A percentile compares a stretch with the other conserved stretches of the same genome.
These are phyloP conservation scores for Termitomyces sp. DNA, from an alignment of 768 basidiomycete species.

Conservation along the genomic window DNA sequence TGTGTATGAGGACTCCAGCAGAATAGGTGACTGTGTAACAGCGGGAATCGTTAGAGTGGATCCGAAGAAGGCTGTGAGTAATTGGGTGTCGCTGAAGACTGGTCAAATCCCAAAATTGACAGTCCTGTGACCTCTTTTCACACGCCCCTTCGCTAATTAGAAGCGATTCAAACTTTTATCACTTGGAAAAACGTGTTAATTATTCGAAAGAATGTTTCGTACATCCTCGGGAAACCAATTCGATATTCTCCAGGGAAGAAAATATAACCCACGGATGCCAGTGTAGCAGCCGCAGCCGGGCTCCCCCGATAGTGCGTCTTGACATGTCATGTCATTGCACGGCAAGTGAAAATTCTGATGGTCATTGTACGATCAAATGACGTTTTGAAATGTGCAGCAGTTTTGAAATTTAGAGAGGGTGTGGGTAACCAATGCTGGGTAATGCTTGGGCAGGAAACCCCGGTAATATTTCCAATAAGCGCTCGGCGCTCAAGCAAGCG, in stretches of 20 bases:
- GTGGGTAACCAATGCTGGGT: no score
- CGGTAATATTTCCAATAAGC: not conserved
- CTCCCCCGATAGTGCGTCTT: not conserved
- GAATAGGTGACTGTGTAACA: not conserved
- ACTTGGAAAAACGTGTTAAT: not conserved
- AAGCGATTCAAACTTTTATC: not conserved
- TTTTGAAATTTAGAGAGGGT: not conserved
- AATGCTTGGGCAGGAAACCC: not conserved
- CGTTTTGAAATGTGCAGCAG: not conserved
- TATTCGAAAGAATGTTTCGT: not conserved
- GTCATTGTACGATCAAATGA: not conserved
- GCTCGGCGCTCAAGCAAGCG: not conserved
- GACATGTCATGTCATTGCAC: not conserved
- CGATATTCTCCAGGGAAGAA: not conserved
- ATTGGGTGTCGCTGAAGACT: not conserved
- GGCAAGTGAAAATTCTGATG: not conserved
- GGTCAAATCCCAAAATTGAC: no score
- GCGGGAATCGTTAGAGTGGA: not conserved
- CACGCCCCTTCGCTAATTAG: not conserved
- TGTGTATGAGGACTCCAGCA: constrained; percentile 14
- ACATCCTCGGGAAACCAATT: not conserved
- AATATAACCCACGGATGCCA: not conserved
- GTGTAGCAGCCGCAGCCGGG: not conserved
- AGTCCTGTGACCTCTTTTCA: not conserved
- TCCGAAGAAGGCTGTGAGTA: not conserved